These are phyloP conservation scores for Thelonectria rubi DNA, from an alignment of 2,329 filamentous ascomycete species.

Conservation along the genomic window DNA sequence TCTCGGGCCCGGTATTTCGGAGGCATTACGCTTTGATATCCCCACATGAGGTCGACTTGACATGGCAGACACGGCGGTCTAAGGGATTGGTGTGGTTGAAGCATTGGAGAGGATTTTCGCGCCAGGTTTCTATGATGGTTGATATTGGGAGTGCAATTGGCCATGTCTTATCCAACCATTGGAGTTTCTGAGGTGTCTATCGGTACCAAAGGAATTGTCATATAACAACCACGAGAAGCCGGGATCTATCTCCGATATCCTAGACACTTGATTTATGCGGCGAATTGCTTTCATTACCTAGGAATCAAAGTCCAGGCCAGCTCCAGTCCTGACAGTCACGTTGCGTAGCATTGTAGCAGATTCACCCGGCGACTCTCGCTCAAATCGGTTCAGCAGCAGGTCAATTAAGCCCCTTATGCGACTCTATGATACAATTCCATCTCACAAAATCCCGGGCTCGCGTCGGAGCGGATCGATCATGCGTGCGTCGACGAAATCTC, in stretches of 20 bases:
- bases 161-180: no score
- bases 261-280: no score
- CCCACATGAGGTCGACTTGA: conserved; percentile 26
- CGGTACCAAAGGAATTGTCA: no score
- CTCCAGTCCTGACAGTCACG: conserved; percentile 13
- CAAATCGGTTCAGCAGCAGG: conserved; percentile 41
- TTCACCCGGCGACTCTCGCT: conserved; percentile 15
- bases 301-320: background rate
- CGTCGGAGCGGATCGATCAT: conserved; percentile 42
- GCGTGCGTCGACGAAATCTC: conserved; percentile 39
- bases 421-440: conserved; percentile 56
- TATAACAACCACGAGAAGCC: no score
- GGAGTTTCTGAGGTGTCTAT: no score
- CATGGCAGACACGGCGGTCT: background rate
- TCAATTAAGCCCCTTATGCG: conserved; percentile 48
- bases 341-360: conserved; percentile 4
- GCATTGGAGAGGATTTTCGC: no score
- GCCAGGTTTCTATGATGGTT: no score
- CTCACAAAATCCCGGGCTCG: conserved; percentile 34
- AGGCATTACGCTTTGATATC: conserved; percentile 26
- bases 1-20: conserved; percentile 30
- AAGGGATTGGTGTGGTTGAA: background rate
- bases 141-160: no score
- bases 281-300: no score
- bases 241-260: no score